Conservation (phyloP, 164 flowering plant species). For the Piper betle region DNA sequence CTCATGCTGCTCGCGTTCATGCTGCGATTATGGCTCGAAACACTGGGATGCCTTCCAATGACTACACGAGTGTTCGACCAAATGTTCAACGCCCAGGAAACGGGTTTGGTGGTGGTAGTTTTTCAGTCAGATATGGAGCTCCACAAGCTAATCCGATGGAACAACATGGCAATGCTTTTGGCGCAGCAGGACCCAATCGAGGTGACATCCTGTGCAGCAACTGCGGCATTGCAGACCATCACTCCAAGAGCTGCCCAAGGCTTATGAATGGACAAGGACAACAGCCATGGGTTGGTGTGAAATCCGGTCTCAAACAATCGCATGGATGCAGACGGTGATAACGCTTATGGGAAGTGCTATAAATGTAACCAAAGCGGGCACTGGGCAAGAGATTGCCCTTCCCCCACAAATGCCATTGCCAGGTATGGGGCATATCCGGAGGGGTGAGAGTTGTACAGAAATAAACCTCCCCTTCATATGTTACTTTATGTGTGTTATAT, state of each 20-base stretch:
- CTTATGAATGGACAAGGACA: slow-evolving; percentile 30
- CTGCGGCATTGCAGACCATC: slow-evolving; percentile 64
- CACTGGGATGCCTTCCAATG: slow-evolving; percentile 16
- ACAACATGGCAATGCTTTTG: slow-evolving; percentile 43
- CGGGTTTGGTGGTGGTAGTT: slow-evolving; percentile 12
- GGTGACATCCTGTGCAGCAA: slow-evolving; percentile 28
- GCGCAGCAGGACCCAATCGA: slow-evolving; percentile 5
- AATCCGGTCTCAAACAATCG: slow-evolving; percentile 9
- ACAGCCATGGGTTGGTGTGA: slow-evolving; percentile 34
- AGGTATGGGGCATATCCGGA: background rate
- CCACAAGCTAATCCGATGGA: slow-evolving; percentile 26
- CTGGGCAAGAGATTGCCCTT: slow-evolving; percentile 72
- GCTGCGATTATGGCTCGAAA: slow-evolving; percentile 12
- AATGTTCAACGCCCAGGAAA: slow-evolving; percentile 12
- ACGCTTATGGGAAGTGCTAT: slow-evolving; percentile 36
- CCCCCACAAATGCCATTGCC: slow-evolving; percentile 1
- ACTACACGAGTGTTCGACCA: slow-evolving; percentile 17
- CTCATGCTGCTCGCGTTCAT: slow-evolving; percentile 14
- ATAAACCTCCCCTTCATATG: background rate
- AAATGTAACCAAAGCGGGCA: slow-evolving; percentile 78
- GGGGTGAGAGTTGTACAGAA: background rate
- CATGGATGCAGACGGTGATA: slow-evolving; percentile 18
- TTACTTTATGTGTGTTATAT: background rate
- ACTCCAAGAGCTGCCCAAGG: slow-evolving; percentile 55
- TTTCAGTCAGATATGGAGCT: slow-evolving; percentile 13